Evolutionary conservation across 352 stramenopile species (phyloP), one percentile per base, ranked within the genome.

Genomic region (Thalassiosira exigua): DNA sequence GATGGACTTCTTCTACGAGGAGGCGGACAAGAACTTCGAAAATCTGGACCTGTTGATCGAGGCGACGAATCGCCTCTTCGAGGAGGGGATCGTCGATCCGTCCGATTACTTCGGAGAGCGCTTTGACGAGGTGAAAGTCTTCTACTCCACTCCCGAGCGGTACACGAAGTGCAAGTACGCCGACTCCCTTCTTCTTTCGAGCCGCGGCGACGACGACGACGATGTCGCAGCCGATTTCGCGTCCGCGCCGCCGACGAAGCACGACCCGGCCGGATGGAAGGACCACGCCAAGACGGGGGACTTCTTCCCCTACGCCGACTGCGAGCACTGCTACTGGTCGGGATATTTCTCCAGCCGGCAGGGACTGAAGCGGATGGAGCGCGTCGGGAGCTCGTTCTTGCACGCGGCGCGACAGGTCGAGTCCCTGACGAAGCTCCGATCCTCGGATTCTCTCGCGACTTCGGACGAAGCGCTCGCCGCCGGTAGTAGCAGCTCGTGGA

Each of bases 11-110:
- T 67, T 69, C 21, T 72, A 72, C 54, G 69, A 36, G 29, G n/a
- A 69, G 19, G 36, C 51, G n/a, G 48, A 12, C 1, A 66, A 65
- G 66, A 78, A 81, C 39, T 81, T 73, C 88, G 94, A 97, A 62
- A 99, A 98, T 81, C 90, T 98, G 69, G 97, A 99, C 88, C 96
- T 97, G 52, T 81, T 99, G 5, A 97, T 99, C 57, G 92, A 98
- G 71, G 97, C 97, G 65, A 93, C 98, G 5, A 98, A 98, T 78
- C 85, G 94, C 32, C 94, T 98, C 54, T 87, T 84, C 7, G 86
- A 88, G 24, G 73, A 65, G 27, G 73, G 68, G 26, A 29, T 41
- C 12, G 68, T 89, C 17, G 52, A 87, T 57, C 50, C 88, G 29
- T 54, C 56, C 12, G 52, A 79, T 5, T 66, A 91, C 5, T 85